Percentiles rank a stretch among this genome's conserved stretches.
Evolutionary conservation across 164 flowering plant species (phyloP).

Genomic region (Buxus sempervirens): DNA sequence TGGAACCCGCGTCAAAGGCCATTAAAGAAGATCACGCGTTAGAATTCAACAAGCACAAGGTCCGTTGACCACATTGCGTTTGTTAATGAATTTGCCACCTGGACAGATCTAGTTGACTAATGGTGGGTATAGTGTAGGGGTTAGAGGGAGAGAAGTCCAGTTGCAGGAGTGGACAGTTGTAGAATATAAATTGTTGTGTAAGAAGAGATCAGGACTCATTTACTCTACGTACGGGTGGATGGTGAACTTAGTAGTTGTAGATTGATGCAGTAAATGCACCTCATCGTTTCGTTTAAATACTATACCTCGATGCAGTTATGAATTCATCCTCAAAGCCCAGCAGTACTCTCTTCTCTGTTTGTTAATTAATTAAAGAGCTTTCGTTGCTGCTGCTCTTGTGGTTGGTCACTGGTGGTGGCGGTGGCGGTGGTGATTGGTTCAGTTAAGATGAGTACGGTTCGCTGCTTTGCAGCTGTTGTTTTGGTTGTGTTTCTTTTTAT

Average conservation of each 20-base stretch:
- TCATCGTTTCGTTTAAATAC: neutral
- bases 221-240: neutral
- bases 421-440: neutral
- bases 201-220: neutral
- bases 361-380: too few relatives aligned
- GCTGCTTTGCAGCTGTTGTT: neutral
- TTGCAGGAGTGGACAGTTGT: neutral
- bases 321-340: neutral
- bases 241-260: neutral
- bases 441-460: neutral
- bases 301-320: too few relatives aligned
- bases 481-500: constrained; percentile 3
- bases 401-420: neutral
- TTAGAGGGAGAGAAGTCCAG: too few relatives aligned
- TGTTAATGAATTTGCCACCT: too few relatives aligned
- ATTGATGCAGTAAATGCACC: neutral
- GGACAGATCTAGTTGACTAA: too few relatives aligned
- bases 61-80: too few relatives aligned
- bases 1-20: too few relatives aligned
- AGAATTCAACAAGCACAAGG: too few relatives aligned
- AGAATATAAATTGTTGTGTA: neutral
- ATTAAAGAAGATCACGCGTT: too few relatives aligned
- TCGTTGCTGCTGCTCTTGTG: neutral
- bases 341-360: neutral
- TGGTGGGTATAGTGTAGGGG: too few relatives aligned